Evolutionary conservation across 805 yeast species (phyloP).

Genomic region (Teunomyces cretensis): DNA sequence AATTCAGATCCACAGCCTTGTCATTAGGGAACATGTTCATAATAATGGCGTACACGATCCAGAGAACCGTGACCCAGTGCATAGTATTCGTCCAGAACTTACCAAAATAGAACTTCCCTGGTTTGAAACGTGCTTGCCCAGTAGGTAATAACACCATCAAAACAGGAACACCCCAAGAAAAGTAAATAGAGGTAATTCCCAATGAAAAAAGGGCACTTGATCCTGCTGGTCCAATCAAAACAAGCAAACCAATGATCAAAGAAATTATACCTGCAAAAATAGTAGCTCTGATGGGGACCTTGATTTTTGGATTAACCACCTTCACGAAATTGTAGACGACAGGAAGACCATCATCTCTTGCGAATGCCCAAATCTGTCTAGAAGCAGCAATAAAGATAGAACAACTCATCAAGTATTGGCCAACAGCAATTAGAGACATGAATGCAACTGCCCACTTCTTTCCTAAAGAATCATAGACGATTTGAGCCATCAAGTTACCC

Average conservation of each 20-base stretch:
- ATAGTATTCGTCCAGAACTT: conserved; percentile 41
- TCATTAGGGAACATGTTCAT: conserved; percentile 63
- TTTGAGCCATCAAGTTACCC: conserved; percentile 68
- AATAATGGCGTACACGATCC: conserved; percentile 53
- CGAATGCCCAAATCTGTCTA: conserved; percentile 73
- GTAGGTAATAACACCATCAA: conserved; percentile 47
- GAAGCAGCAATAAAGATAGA: conserved; percentile 63
- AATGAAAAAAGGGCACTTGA: conserved; percentile 66
- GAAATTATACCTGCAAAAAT: conserved; percentile 51
- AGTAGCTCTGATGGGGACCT: conserved; percentile 69
- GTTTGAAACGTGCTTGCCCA: conserved; percentile 51
- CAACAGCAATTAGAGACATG: conserved; percentile 55
- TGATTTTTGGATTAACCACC: conserved; percentile 51
- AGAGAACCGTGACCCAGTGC: conserved; percentile 47
- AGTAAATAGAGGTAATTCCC: conserved; percentile 59
- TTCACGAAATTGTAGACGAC: conserved; percentile 52
- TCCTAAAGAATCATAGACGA: conserved; percentile 61
- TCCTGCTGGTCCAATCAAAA: conserved; percentile 56
- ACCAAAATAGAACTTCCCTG: conserved; percentile 71
- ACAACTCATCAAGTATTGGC: conserved; percentile 68
- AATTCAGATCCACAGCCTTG: conserved; percentile 35
- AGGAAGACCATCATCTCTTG: conserved; percentile 76
- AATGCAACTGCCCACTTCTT: conserved; percentile 63
- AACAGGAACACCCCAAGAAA: conserved; percentile 65
- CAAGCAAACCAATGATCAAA: conserved; percentile 55